Evolutionary conservation across 2,329 filamentous ascomycete genomes (phyloP).

Genomic region (Fusarium tanahbumbuense): DNA sequence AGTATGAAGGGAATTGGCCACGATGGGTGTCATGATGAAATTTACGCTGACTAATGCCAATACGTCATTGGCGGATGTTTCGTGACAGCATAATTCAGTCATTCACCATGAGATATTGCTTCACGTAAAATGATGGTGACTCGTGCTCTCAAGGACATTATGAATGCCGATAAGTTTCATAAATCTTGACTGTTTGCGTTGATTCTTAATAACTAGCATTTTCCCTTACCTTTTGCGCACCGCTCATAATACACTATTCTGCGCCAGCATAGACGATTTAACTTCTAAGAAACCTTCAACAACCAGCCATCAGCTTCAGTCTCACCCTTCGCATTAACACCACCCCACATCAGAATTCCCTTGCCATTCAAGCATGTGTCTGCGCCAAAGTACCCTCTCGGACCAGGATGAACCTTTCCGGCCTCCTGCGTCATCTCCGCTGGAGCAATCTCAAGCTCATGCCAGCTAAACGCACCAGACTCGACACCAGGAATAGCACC

Average conservation of each 20-base stretch:
- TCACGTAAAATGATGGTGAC: background rate
- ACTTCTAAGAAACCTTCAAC: conserved; percentile 24
- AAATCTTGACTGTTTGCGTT: background rate
- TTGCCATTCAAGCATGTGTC: conserved; percentile 28
- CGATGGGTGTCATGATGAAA: accelerated
- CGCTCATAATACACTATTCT: background rate
- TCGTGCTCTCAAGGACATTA: too few relatives aligned
- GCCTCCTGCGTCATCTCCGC: conserved; percentile 30
- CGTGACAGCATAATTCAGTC: conserved; percentile 10
- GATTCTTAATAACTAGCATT: too few relatives aligned
- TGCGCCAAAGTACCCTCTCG: conserved; percentile 36
- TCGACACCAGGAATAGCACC: conserved; percentile 20
- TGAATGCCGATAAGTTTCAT: too few relatives aligned
- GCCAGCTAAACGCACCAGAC: conserved; percentile 35
- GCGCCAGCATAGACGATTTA: background rate
- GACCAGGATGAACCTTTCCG: conserved; percentile 39
- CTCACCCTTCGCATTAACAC: conserved; percentile 39
- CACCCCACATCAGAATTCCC: conserved; percentile 35
- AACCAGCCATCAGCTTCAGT: conserved; percentile 40
- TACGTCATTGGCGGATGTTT: conserved; percentile 29
- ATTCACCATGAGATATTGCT: background rate
- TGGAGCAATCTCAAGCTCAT: conserved; percentile 36
- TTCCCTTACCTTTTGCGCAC: too few relatives aligned
- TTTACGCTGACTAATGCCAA: background rate
- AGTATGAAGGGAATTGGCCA: background rate